Conservation (phyloP, 2,329 filamentous ascomycete genomes). For the Pseudonectria buxi region DNA sequence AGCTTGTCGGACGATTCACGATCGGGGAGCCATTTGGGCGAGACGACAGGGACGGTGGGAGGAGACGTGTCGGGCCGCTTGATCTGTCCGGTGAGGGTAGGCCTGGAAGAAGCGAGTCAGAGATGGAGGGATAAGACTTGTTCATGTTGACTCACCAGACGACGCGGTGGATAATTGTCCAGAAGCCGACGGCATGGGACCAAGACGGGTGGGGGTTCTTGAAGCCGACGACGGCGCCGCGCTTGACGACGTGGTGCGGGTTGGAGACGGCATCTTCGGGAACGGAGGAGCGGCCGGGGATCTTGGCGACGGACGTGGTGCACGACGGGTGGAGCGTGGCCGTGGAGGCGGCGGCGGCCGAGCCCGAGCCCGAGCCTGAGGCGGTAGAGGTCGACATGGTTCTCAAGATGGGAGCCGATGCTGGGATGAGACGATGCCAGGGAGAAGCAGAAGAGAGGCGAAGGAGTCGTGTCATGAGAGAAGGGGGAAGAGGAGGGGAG, state of each 20-base stretch:
- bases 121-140: not conserved
- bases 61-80: slow-evolving; percentile 53
- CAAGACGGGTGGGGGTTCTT: slow-evolving; percentile 47
- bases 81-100: slow-evolving; percentile 34
- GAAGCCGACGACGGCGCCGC: slow-evolving; percentile 38
- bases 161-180: slow-evolving; percentile 24
- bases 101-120: slow-evolving; percentile 18
- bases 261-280: slow-evolving; percentile 38
- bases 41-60: slow-evolving; percentile 59
- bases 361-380: too few species aligned
- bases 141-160: slow-evolving; percentile 31
- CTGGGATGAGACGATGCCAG: slow-evolving; percentile 8
- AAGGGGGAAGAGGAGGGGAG: slow-evolving; percentile 1
- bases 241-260: slow-evolving; percentile 41
- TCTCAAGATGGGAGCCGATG: slow-evolving; percentile 1
- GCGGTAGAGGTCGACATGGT: slow-evolving; percentile 5
- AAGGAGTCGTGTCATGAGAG: slow-evolving; percentile 18
- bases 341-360: slow-evolving; percentile 6
- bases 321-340: slow-evolving; percentile 7
- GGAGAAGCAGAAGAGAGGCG: slow-evolving; percentile 13
- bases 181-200: slow-evolving; percentile 13
- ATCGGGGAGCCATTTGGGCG: slow-evolving; percentile 58
- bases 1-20: slow-evolving; percentile 53
- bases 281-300: slow-evolving; percentile 26
- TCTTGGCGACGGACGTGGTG: slow-evolving; percentile 27